Base-by-base conservation (phyloP, 768 basidiomycete species). In the Boletus eberwhitei region DNA sequence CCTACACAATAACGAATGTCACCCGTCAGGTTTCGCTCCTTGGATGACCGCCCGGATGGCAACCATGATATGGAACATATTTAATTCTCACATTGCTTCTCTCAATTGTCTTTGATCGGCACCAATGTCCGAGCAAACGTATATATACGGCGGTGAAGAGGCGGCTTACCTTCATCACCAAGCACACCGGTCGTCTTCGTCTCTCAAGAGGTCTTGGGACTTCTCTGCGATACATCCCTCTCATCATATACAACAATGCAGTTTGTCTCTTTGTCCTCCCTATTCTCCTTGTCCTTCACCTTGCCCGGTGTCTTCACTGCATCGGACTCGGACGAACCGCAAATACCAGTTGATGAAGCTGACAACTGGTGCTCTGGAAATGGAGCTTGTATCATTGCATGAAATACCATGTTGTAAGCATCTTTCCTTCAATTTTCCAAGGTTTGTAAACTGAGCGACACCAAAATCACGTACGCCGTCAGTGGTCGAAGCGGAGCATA, bases 1-100 rank as follows among this genome's bases (percentile, higher is more conserved):
- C 57, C 14, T 16, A 58, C 14, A 68, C 67, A 69, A 68, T 68
- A 58, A 53, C 49, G 36, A 26, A 34, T 24, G 39, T 32, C 39
- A 45, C 17, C 5, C 17, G 38, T 29, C 36, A 48, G 43, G 49
- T 42, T 52, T 59, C 55, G 38, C 16, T 51, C 59, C 35, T 38
- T 48, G 38, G 6, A 29, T 44, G 16, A 45, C 59, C 48, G 50
- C 48, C 36, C 7, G 48, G 52, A 42, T 14, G 7, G 43, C 39
- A 29, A 34, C 34, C 19, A 55, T 37, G 48, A 37, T 11, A 42
- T 46, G 48, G 47, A 48, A 11, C 42, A 37, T 34, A 26, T 12
- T 14, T 29, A 36, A 57, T 60, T 58, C 14, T 57, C 41, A 17
- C 26, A 6, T 13, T 8, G 5, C 50, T 53, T 22, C 34, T 48